phyloP scores from a whole-genome alignment of 2,329 filamentous ascomycete species.

The Tolypocladium pustulatum region DNA sequence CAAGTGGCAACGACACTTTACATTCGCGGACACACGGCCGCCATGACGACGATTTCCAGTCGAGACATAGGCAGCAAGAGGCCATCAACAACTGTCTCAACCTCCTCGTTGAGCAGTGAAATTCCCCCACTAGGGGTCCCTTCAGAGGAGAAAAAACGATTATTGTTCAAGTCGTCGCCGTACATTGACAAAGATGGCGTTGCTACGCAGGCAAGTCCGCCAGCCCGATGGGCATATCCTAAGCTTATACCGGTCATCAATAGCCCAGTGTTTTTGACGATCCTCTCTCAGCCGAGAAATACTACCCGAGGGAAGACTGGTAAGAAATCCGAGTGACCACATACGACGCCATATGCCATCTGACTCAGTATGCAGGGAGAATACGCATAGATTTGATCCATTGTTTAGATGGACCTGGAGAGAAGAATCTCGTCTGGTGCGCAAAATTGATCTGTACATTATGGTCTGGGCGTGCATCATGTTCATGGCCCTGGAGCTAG shows the following conservation, averaged over 20 bases:
- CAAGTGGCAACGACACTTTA: background rate
- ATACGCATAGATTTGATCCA: conserved; percentile 36
- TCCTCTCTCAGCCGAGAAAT: conserved; percentile 21
- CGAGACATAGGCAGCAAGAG: conserved; percentile 1
- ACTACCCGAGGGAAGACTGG: conserved; percentile 18
- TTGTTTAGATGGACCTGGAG: conserved; percentile 29
- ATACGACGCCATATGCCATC: background rate
- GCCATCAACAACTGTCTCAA: conserved; percentile 3
- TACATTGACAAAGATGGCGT: conserved; percentile 20
- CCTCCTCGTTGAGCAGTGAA: conserved; percentile 4
- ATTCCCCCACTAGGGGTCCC: conserved; percentile 18
- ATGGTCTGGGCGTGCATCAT: conserved; percentile 36
- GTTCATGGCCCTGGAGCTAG: conserved; percentile 33
- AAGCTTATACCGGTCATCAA: background rate
- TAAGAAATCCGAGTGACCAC: background rate
- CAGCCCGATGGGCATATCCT: background rate
- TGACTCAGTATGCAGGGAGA: conserved; percentile 18
- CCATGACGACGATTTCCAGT: conserved; percentile 6
- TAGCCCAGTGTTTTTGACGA: conserved; percentile 27
- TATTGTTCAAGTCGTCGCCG: conserved; percentile 20
- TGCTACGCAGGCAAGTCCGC: conserved; percentile 18
- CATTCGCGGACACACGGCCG: background rate
- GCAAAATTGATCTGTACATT: conserved; percentile 30
- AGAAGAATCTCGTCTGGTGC: conserved; percentile 25
- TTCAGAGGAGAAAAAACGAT: conserved; percentile 15